These are phyloP conservation scores for Rhytidiadelphus loreus DNA, from an alignment of 225 moss, liverwort and hornwort species.

Conservation along the genomic window DNA sequence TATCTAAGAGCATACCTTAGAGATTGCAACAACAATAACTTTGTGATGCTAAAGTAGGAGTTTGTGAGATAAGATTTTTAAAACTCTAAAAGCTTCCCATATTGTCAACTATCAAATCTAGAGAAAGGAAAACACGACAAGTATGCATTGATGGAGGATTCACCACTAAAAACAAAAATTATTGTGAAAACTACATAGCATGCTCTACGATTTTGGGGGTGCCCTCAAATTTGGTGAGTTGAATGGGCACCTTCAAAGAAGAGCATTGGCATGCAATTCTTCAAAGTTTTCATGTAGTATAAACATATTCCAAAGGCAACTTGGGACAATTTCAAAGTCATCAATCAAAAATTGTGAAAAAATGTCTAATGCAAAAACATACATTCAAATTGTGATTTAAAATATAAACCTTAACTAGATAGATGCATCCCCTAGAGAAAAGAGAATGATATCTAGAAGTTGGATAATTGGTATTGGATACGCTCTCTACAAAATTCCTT, in stretches of 20 bases:
- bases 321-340: not conserved
- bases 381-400: not conserved
- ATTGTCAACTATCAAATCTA: fast-evolving
- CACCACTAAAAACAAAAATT: not conserved
- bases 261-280: not conserved
- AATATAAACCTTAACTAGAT: not conserved
- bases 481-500: fast-evolving
- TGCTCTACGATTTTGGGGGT: fast-evolving
- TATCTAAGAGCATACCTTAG: not conserved
- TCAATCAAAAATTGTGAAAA: not conserved
- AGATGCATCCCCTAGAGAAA: not conserved
- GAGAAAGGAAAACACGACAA: not conserved
- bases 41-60: not conserved
- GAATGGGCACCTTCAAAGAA: fast-evolving
- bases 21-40: fast-evolving
- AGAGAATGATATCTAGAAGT: not conserved
- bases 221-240: not conserved
- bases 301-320: not conserved
- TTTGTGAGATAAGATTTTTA: not conserved
- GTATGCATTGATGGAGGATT: fast-evolving
- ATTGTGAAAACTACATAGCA: fast-evolving
- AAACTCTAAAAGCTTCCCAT: not conserved
- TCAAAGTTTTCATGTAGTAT: not conserved
- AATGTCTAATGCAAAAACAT: not conserved
- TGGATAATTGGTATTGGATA: fast-evolving